Evolutionary conservation across 1,139 yeast genomes (phyloP).

Genomic region (Hansenula anomala): DNA sequence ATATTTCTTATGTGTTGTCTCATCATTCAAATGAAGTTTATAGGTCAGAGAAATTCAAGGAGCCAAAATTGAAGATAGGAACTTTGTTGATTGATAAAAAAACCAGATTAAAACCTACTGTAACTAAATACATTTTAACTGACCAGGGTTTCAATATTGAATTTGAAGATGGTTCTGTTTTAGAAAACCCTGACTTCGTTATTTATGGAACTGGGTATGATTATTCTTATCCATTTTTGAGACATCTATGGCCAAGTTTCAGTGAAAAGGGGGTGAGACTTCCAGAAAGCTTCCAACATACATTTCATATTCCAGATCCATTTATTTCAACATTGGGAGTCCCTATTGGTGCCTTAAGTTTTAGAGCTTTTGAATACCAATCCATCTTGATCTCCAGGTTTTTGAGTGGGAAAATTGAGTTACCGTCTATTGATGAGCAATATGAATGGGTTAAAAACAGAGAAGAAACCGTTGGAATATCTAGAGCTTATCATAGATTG

Average conservation of each 20-base stretch:
- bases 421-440: constrained; percentile 13
- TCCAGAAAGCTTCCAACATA: constrained; percentile 35
- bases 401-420: constrained; percentile 13
- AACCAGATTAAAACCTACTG: constrained; percentile 3
- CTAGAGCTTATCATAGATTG: no score
- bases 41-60: no score
- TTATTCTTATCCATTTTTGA: constrained; percentile 28
- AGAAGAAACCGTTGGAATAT: no score
- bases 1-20: constrained; percentile 3
- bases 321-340: constrained; percentile 17
- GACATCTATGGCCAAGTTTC: constrained; percentile 11
- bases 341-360: constrained; percentile 12
- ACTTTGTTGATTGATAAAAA: constrained; percentile 4
- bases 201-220: constrained; percentile 38
- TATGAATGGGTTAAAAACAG: no score
- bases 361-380: constrained; percentile 19
- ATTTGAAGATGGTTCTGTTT: constrained; percentile 29
- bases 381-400: constrained; percentile 22
- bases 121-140: constrained; percentile 4
- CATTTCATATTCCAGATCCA: constrained; percentile 37
- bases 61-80: constrained; percentile 6
- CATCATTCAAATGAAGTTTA: constrained; percentile 1
- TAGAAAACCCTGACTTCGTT: constrained; percentile 27
- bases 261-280: constrained; percentile 27
- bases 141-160: constrained; percentile 19